Evolutionary conservation across 2,329 filamentous ascomycete genomes (phyloP).

Genomic region (Gnomoniopsis smithogilvyi): DNA sequence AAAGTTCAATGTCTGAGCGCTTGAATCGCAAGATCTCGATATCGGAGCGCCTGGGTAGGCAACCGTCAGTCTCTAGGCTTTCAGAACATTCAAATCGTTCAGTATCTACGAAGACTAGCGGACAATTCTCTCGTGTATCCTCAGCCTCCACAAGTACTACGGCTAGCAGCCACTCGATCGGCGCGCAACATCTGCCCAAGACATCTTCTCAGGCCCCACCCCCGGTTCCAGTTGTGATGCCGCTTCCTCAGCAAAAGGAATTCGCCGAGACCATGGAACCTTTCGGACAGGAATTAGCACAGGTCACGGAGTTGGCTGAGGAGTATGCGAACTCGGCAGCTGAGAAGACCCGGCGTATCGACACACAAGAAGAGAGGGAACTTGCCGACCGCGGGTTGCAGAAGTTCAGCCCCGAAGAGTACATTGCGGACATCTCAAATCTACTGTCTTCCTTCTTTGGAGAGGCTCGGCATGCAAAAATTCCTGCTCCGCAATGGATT

Average conservation of each 20-base stretch:
- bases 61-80: constrained; percentile 43
- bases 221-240: constrained; percentile 12
- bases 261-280: constrained; percentile 43
- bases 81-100: constrained; percentile 53
- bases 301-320: constrained; percentile 90
- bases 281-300: constrained; percentile 84
- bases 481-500: constrained; percentile 46
- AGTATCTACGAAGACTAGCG: constrained; percentile 54
- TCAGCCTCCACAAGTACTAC: constrained; percentile 54
- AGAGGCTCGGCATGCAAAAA: constrained; percentile 28
- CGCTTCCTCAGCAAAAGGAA: constrained; percentile 18
- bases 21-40: constrained; percentile 42
- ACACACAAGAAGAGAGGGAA: constrained; percentile 71
- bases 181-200: constrained; percentile 24
- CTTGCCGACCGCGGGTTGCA: constrained; percentile 67
- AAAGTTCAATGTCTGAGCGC: constrained; percentile 36
- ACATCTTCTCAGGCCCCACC: constrained; percentile 26
- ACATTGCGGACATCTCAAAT: constrained; percentile 74
- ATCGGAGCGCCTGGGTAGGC: constrained; percentile 62
- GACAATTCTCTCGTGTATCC: constrained; percentile 54
- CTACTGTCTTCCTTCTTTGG: constrained; percentile 62
- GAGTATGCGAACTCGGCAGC: constrained; percentile 64
- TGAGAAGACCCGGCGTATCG: constrained; percentile 50
- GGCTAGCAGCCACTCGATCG: constrained; percentile 37
- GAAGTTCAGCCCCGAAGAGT: constrained; percentile 77